Conservation (phyloP, 2,329 filamentous ascomycete species). For the Aureobasidium uvarum region DNA sequence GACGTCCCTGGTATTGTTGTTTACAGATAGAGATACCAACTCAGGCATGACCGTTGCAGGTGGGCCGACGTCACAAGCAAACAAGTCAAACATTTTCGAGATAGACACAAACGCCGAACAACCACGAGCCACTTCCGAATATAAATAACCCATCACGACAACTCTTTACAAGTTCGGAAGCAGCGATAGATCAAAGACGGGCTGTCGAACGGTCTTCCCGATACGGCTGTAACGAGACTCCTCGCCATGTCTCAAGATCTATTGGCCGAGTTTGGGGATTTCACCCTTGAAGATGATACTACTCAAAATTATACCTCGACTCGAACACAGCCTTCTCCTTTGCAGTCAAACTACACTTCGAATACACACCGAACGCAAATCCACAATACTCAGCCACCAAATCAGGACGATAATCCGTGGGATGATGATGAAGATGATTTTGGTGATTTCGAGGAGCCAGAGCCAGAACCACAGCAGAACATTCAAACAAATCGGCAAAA, state of each 20-base stretch:
- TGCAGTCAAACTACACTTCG: conserved; percentile 29
- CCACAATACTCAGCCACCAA: conserved; percentile 5
- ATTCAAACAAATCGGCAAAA: background rate
- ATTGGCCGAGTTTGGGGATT: conserved; percentile 50
- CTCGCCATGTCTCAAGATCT: conserved; percentile 54
- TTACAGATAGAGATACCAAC: conserved; percentile 2
- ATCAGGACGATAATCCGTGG: conserved; percentile 35
- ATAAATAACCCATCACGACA: background rate
- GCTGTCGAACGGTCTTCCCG: background rate
- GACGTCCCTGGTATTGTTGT: background rate
- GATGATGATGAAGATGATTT: conserved; percentile 36
- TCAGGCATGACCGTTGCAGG: conserved; percentile 13
- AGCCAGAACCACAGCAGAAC: conserved; percentile 11
- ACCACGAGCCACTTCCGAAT: conserved; percentile 6
- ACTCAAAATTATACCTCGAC: conserved; percentile 12
- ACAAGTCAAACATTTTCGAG: conserved; percentile 23
- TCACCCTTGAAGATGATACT: conserved; percentile 28
- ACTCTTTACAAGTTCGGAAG: background rate
- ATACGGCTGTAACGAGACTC: background rate
- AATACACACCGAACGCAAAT: no score
- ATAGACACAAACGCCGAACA: background rate
- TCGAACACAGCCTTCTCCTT: conserved; percentile 20
- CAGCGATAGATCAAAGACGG: no score
- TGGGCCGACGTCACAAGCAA: conserved; percentile 21
- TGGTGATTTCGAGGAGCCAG: conserved; percentile 37